Percentiles rank a stretch among this genome's conserved stretches.
phyloP scores from a whole-genome alignment of 2,329 filamentous ascomycete genomes.

The Trichoderma afroharzianum region DNA sequence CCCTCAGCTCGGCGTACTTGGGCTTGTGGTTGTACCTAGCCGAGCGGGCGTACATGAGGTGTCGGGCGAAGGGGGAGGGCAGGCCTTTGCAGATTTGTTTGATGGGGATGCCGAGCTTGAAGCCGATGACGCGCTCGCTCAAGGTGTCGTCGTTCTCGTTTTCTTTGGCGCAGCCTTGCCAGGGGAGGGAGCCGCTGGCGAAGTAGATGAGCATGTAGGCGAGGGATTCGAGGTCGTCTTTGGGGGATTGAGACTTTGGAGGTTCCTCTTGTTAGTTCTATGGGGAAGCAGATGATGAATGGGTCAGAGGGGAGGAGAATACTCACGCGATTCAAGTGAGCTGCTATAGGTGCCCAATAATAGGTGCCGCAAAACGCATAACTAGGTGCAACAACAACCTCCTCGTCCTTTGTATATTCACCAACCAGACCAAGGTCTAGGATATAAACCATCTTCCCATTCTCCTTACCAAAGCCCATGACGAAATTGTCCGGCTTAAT shows the following conservation, averaged over 20 bases:
- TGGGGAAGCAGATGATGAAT: background rate
- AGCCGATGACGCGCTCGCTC: background rate
- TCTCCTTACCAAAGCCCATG: conserved; percentile 22
- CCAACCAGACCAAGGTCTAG: conserved; percentile 23
- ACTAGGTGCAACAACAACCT: background rate
- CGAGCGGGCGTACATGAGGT: conserved; percentile 10
- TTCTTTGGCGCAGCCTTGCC: background rate
- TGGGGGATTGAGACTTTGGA: conserved; percentile 6
- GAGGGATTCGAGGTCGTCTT: conserved; percentile 21
- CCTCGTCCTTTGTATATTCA: background rate
- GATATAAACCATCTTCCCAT: conserved; percentile 21
- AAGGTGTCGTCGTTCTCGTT: background rate
- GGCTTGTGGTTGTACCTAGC: background rate
- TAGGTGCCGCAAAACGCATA: background rate
- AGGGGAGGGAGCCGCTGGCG: conserved; percentile 17
- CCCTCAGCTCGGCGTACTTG: background rate
- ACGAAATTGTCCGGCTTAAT: conserved; percentile 25
- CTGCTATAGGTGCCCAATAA: background rate
- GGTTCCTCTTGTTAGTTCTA: background rate
- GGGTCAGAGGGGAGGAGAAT: too few species aligned
- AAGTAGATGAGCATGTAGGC: conserved; percentile 20
- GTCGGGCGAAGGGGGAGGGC: conserved; percentile 7
- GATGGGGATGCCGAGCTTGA: background rate
- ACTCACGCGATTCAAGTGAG: background rate
- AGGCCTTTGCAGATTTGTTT: background rate